Evolutionary conservation across 306 rosid genomes (phyloP).

Genomic region (Arachis stenosperma): DNA sequence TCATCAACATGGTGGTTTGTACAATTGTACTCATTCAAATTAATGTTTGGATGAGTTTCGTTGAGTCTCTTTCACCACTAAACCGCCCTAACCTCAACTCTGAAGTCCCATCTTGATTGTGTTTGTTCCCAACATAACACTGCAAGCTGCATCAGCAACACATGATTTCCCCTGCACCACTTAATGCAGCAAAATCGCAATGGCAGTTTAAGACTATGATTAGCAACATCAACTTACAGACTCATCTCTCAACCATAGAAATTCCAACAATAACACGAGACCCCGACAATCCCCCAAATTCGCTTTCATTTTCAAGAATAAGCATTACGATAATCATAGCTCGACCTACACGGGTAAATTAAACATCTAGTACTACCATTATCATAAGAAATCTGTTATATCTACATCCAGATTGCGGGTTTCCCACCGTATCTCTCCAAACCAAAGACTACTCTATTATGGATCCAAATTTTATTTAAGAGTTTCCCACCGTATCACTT

Average conservation of each 20-base stretch:
- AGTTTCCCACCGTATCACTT: too few species aligned
- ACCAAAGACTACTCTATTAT: too few species aligned
- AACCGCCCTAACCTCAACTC: too few species aligned
- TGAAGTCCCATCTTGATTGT: not conserved
- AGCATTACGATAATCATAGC: not conserved
- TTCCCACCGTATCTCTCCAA: too few species aligned
- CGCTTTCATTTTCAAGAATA: not conserved
- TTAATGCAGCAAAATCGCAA: too few species aligned
- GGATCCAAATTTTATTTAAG: too few species aligned
- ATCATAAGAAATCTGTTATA: not conserved
- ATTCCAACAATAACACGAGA: not conserved
- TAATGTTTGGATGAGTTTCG: too few species aligned
- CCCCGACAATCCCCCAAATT: not conserved
- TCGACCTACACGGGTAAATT: not conserved
- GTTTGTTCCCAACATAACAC: not conserved
- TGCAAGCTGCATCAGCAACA: not conserved
- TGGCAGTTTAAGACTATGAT: too few species aligned
- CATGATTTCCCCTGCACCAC: not conserved
- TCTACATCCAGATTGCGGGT: too few species aligned
- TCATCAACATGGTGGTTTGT: too few species aligned
- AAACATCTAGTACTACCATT: not conserved
- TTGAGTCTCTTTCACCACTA: too few species aligned
- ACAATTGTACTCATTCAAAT: too few species aligned
- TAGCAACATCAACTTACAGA: not conserved
- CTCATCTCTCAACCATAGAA: not conserved